Evolutionary conservation across 805 yeast genomes (phyloP).

Genomic region (Cyberlindnera veronae): DNA sequence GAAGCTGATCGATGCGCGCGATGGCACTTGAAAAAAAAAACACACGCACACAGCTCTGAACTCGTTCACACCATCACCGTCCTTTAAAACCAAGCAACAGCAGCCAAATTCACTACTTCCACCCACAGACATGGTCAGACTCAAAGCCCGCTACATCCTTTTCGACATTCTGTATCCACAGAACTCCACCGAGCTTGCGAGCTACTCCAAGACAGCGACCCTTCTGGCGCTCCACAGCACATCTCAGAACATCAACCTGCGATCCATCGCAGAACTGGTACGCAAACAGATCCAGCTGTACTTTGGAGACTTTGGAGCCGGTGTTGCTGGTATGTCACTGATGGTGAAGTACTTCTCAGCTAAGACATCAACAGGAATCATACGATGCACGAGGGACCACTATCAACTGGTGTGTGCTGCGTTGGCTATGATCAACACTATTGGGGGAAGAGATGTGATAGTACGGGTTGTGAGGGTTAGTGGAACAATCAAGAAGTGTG

Average conservation of each 20-base stretch:
- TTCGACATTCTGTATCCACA: slow-evolving; percentile 76
- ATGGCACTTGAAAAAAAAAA: not conserved
- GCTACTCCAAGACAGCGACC: slow-evolving; percentile 34
- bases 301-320: slow-evolving; percentile 79
- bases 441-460: slow-evolving; percentile 46
- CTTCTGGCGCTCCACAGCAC: slow-evolving; percentile 48
- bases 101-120: not conserved
- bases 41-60: not conserved
- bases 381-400: slow-evolving; percentile 70
- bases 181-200: slow-evolving; percentile 18
- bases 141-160: slow-evolving; percentile 78
- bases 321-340: slow-evolving; percentile 55
- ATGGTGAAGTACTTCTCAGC: slow-evolving; percentile 77
- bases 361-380: slow-evolving; percentile 78
- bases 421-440: slow-evolving; percentile 47
- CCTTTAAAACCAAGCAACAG: not conserved
- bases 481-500: slow-evolving; percentile 86
- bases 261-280: slow-evolving; percentile 49
- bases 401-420: slow-evolving; percentile 65
- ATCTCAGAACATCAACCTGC: slow-evolving; percentile 44
- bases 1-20: not conserved
- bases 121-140: slow-evolving; percentile 66
- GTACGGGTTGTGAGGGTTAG: slow-evolving; percentile 67
- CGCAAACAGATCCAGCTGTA: slow-evolving; percentile 53
- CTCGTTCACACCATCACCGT: no score